Base-by-base conservation (phyloP, 1,284 basidiomycete species). In the Fistulinella cinereoalba region DNA sequence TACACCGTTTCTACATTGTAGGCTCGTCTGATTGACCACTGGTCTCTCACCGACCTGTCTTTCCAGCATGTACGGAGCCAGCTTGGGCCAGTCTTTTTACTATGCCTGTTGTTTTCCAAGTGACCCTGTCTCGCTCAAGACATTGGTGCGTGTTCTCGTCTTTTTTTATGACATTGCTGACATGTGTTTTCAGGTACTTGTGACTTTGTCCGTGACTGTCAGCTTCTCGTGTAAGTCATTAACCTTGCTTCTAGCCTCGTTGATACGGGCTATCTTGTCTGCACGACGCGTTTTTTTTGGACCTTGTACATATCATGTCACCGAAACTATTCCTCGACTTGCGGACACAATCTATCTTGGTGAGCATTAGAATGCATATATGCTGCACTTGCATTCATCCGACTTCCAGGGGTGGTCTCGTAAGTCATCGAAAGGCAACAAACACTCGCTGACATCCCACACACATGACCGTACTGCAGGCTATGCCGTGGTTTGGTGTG, bases 41-140 rank as follows among this genome's bases (percentile, higher is more conserved):
- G 2, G 8, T 37, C 15, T 3, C 9, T 16, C 9, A 9, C 16
- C 3, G 22, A 23, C 18, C 36, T 24, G 23, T 4, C 2, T 18
- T 22, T 43, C 24, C 9, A 27, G 37, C n/a, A 49, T 53, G 45
- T 55, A 57, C 3, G 54, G 54, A 15, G 28, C 12, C 0, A 45
- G 47, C n/a, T n/a, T 55, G 16, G 41, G 44, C n/a, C 54, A 57
- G 25, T 43, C 41, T 6, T 23, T 43, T 15, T 55, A 40, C 29
- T 55, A 55, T 24, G 6, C 6, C 2, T 19, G 6, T 28, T 55
- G 41, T 41, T 55, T 55, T 41, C 54, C 54, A 18, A 10, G 43
- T 1, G 54, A 55, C 16, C 28, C 36, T 13, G 38, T 23, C 19
- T 18, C 7, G n/a, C 32, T 37, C 0, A 55, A 51, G 16, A 13